Conservation (phyloP, 306 rosid genomes). For the Crataegus laevigata region DNA sequence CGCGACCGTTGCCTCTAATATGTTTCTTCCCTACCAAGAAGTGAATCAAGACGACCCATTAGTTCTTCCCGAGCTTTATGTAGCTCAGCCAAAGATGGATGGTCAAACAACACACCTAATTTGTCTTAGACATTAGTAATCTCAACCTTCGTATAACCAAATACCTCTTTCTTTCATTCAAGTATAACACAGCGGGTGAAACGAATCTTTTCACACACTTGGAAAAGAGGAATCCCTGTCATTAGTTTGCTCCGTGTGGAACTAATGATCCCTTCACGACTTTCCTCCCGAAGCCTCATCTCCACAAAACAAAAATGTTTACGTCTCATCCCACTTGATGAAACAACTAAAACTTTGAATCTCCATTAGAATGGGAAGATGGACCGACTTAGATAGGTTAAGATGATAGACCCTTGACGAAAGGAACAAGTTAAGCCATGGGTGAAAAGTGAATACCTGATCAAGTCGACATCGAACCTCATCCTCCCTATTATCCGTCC, state of each 20-base stretch:
- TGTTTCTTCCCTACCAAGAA: neutral
- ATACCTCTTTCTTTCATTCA: neutral
- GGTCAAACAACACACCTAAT: neutral
- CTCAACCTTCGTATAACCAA: neutral
- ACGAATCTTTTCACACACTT: neutral
- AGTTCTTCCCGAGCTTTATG: rapidly evolving
- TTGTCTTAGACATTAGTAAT: neutral
- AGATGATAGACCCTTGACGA: neutral
- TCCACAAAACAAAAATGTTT: neutral
- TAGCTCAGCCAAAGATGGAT: neutral
- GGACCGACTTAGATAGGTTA: neutral
- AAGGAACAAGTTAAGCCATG: neutral
- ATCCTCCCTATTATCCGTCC: neutral
- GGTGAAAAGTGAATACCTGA: neutral
- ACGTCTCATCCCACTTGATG: rapidly evolving
- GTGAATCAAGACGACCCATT: neutral
- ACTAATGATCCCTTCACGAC: neutral
- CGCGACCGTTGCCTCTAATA: neutral
- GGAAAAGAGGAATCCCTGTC: no score
- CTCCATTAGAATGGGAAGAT: no score
- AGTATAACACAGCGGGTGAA: neutral
- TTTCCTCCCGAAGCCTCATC: neutral
- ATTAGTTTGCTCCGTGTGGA: no score
- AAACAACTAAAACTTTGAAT: no score
- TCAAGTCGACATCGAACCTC: neutral